phyloP scores from a whole-genome alignment of 345 rosid genomes.

The Moricandia arvensis region DNA sequence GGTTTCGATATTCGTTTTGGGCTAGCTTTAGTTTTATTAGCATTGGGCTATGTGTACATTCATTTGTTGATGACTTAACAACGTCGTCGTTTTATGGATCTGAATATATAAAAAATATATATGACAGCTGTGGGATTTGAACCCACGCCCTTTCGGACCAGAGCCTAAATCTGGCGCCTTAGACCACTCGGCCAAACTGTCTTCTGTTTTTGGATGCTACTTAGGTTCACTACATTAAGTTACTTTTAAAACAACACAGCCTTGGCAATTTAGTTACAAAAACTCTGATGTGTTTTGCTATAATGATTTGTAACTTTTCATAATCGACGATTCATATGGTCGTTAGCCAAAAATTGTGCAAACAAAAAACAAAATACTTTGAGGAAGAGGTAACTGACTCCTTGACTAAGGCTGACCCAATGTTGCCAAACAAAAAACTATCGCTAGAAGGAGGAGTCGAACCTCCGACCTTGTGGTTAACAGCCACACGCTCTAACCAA shows the following conservation, averaged over 20 bases:
- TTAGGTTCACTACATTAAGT: too few relatives aligned
- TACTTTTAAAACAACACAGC: too few relatives aligned
- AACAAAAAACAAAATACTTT: constrained; percentile 40
- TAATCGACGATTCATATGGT: background rate
- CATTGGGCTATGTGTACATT: background rate
- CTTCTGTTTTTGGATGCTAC: background rate
- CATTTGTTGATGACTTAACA: background rate
- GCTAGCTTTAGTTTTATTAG: background rate
- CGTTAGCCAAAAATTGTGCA: background rate
- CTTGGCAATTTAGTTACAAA: too few relatives aligned
- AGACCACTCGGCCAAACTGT: constrained; percentile 99
- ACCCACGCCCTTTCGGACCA: constrained; percentile 99
- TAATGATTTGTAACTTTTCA: too few relatives aligned
- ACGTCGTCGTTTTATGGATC: background rate
- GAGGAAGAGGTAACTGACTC: constrained; percentile 63
- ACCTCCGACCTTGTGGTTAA: constrained; percentile 88
- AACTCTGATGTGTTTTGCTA: too few relatives aligned
- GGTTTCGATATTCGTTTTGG: constrained; percentile 4
- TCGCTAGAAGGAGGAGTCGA: constrained; percentile 66
- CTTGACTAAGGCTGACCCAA: constrained; percentile 45
- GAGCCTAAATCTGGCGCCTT: constrained; percentile 99
- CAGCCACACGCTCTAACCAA: constrained; percentile 84
- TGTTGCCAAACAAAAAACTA: constrained; percentile 55
- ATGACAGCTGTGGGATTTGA: constrained; percentile 99
- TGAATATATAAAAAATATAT: background rate